Evolutionary conservation across 306 rosid species (phyloP), one percentile per base, ranked within the genome.

Genomic region (Inga laurina): DNA sequence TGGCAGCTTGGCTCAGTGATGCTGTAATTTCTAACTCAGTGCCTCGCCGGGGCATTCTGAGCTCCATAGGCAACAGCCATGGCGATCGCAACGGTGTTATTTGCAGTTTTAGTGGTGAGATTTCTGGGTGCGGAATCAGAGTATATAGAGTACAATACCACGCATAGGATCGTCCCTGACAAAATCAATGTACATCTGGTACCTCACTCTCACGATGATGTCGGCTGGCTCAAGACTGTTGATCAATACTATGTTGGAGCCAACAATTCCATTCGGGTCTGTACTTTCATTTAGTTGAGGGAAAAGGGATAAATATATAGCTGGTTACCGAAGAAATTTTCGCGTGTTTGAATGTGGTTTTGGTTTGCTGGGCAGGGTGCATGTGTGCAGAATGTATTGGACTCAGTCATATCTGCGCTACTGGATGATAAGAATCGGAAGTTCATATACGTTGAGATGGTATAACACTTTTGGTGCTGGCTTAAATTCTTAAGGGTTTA

Each of bases 181-280:
- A 83, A 90, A 75, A 56, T 93, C 22, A 93, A 93, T 64, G 93
- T 93, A 22, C 96, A 93, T 70, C 72, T 93, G 88, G 96, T 93
- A 1, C 94, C 97, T 85, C 97, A 93, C 87, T 91, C 97, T 14
- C 97, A 93, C 82, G 97, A 93, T 66, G 97, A 93, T 79, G 97
- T 93, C 52, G 97, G 96, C 0, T 91, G 97, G 97, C 95, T 93
- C 85, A 93, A 93, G 86, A 93, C 96, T 77, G 95, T 93, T 15
- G 97, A 91, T 83, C 97, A 90, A 91, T 93, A 93, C 93, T 93
- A 85, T 84, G 93, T 93, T 48, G 97, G 96, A 46, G 91, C 93
- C 81, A 93, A 93, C 88, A 93, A 93, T 76, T 91, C 97, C 61
- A 93, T 93, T 84, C 90, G 94, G 85, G 95, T 91, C 1, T 45